phyloP scores from a whole-genome alignment of 306 rosid species.

The Cyclanthera cordifolia region DNA sequence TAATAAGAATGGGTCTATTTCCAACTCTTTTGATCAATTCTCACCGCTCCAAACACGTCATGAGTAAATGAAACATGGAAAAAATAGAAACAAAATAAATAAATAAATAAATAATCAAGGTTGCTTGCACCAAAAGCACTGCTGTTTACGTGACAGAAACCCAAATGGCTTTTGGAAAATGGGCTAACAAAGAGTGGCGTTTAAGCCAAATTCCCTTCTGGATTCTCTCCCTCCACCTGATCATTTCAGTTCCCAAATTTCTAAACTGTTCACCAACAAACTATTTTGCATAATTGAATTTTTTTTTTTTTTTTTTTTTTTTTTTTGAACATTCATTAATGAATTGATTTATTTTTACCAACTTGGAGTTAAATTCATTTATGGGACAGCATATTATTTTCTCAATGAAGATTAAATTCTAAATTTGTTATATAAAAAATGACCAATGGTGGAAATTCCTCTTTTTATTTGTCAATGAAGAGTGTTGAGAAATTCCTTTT shows the following conservation, averaged over 20 bases:
- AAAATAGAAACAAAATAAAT: too few species aligned
- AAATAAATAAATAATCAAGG: neutral
- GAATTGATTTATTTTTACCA: neutral
- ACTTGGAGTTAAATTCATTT: neutral
- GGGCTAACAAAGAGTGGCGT: constrained; percentile 7
- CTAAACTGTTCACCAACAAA: neutral
- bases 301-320: too few species aligned
- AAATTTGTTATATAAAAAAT: too few species aligned
- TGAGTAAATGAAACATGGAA: too few species aligned
- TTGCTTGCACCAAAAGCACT: constrained; percentile 12
- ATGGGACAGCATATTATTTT: neutral
- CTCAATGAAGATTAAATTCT: neutral
- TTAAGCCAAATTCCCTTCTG: constrained; percentile 1
- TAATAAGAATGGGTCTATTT: too few species aligned
- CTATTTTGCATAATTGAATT: too few species aligned
- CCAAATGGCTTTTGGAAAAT: neutral
- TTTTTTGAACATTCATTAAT: neutral
- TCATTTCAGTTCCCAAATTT: neutral
- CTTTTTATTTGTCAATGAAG: neutral
- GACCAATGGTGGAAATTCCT: neutral
- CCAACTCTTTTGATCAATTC: too few species aligned
- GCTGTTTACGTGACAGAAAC: neutral
- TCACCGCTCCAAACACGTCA: too few species aligned
- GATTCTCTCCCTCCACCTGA: neutral
- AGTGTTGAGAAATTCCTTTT: neutral